Evolutionary conservation across 306 rosid genomes (phyloP), one percentile per base, ranked within the genome.

Genomic region (Gynostemma pentaphyllum): DNA sequence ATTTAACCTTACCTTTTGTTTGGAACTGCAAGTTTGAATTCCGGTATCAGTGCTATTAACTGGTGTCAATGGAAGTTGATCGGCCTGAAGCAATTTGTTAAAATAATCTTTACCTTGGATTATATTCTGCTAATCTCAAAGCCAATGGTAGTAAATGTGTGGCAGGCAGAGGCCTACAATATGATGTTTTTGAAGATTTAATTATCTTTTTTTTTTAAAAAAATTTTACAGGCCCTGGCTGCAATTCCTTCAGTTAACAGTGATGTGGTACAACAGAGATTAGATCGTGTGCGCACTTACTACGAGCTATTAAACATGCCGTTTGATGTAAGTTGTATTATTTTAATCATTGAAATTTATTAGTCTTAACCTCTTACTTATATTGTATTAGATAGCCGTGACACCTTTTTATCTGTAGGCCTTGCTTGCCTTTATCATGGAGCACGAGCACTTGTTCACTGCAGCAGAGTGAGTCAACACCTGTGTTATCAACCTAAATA

Each of bases 281-380:
- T 94, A 73, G 97, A 94, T 74, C 94, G 65, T 72, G 99, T 94
- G 62, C 94, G 99, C 66, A 94, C 95, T 50, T 94, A 94, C 75
- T 94, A 78, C 62, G 99, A 94, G 75, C 85, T 94, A 61, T 64
- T 94, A 75, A 94, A 94, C 87, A 94, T 94, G 99, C 99, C 99
- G 64, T 84, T 82, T 70, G 99, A 94, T 95, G 99, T 74, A 81
- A 88, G 86, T 79, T 48, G 30, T 54, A n/a, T 68, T 52, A 47
- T 57, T 62, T 69, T 64, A 7, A 46, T 49, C 21, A 2, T 14
- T 36, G 42, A 49, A 24, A 12, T 67, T 55, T 23, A 51, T 34
- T 36, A 26, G 22, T 42, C 29, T 5, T 15, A 18, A n/a, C n/a
- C 32, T 18, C 13, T 19, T 23, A 4, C 27, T n/a, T 9, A 5